Evolutionary conservation across 345 rosid genomes (phyloP).

Genomic region (Sonneratia caseolaris): DNA sequence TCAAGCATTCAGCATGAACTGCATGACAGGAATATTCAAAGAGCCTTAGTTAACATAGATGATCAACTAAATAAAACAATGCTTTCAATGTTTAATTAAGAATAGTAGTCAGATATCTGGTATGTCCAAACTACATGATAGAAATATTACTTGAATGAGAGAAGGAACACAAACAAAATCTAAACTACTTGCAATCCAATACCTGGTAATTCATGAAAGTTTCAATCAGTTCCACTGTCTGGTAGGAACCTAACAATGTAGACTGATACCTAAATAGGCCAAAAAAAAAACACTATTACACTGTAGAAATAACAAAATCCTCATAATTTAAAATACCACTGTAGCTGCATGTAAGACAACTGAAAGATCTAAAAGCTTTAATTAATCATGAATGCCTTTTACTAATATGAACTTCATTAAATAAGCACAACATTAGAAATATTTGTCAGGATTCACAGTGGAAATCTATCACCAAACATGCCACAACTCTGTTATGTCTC

Average conservation of each 20-base stretch:
- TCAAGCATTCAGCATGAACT: not conserved
- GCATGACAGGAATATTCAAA: not conserved
- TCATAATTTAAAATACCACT: not conserved
- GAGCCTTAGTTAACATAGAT: not conserved
- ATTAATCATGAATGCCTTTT: not conserved
- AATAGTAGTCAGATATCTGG: not conserved
- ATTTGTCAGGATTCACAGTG: not conserved
- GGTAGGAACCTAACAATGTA: conserved; percentile 80
- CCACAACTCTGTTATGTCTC: not conserved
- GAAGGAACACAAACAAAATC: not conserved
- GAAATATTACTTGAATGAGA: not conserved
- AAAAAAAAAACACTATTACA: not conserved
- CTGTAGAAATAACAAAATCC: not conserved
- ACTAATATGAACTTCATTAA: not conserved
- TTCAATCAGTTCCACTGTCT: conserved; percentile 89
- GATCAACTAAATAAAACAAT: not conserved
- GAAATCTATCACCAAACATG: not conserved
- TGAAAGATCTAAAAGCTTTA: not conserved
- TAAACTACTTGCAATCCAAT: conserved; percentile 1
- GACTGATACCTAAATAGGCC: conserved; percentile 73
- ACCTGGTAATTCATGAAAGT: conserved; percentile 99
- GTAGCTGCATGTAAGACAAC: not conserved
- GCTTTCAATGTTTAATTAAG: not conserved
- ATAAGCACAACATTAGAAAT: not conserved
- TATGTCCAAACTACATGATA: not conserved